phyloP scores from a whole-genome alignment of 352 stramenopile species.

The Blastocystis sp. region DNA sequence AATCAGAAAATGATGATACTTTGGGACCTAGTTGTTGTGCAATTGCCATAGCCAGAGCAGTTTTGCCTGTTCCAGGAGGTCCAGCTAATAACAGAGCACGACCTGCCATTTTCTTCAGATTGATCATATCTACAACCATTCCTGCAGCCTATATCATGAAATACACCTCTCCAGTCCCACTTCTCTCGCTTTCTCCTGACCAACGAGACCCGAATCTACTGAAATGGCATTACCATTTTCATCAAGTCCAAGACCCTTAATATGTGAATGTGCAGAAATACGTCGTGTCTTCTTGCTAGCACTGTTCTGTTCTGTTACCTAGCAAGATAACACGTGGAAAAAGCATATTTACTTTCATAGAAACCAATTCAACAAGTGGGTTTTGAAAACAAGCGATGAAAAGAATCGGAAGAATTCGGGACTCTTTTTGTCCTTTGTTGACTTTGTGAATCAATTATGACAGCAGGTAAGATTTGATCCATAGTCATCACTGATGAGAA shows the following conservation, averaged over 20 bases:
- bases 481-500: not conserved
- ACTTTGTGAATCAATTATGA: not conserved
- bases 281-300: conserved; percentile 82
- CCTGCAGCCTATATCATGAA: conserved; percentile 72
- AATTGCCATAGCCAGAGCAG: conserved; percentile 88
- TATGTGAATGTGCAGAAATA: conserved; percentile 91
- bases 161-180: conserved; percentile 64
- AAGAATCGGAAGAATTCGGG: not conserved
- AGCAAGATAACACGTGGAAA: not conserved
- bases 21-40: conserved; percentile 92
- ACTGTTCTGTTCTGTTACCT: conserved; percentile 47
- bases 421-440: not conserved
- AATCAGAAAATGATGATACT: conserved; percentile 65
- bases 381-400: not conserved
- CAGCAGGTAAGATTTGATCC: not conserved
- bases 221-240: conserved; percentile 77
- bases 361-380: no score
- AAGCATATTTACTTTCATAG: not conserved
- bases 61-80: conserved; percentile 93
- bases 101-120: conserved; percentile 94
- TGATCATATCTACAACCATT: conserved; percentile 95
- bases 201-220: conserved; percentile 88
- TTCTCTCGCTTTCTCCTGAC: conserved; percentile 91
- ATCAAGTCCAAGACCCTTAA: conserved; percentile 91
- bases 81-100: conserved; percentile 89